Conservation (phyloP, 352 stramenopile genomes). For the Phytophthora boehmeriae region DNA sequence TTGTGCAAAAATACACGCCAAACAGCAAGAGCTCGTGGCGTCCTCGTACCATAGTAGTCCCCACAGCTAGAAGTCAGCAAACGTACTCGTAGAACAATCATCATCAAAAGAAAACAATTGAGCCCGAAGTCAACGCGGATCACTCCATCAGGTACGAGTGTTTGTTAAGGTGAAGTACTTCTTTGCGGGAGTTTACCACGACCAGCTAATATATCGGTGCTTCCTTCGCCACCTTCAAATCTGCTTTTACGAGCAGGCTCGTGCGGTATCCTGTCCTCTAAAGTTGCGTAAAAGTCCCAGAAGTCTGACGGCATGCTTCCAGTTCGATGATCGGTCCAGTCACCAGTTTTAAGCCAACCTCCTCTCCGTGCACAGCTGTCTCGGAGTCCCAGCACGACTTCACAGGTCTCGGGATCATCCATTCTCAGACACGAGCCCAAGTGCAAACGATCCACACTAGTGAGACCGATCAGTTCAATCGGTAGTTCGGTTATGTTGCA, state of each 20-base stretch:
- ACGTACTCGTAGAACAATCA: constrained; percentile 37
- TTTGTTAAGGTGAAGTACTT: constrained; percentile 2
- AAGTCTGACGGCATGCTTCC: constrained; percentile 33
- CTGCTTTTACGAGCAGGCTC: constrained; percentile 30
- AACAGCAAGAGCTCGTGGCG: constrained; percentile 67
- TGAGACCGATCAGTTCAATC: constrained; percentile 66
- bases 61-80: constrained; percentile 29
- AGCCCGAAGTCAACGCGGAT: too few relatives aligned
- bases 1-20: constrained; percentile 88
- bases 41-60: constrained; percentile 61
- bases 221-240: constrained; percentile 22
- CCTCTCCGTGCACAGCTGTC: constrained; percentile 56
- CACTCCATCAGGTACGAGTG: not conserved
- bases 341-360: constrained; percentile 66
- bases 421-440: constrained; percentile 57
- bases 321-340: constrained; percentile 22
- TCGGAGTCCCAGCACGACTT: constrained; percentile 62
- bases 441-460: constrained; percentile 57
- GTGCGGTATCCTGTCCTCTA: constrained; percentile 30
- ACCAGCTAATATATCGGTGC: constrained; percentile 19
- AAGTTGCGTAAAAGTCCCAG: constrained; percentile 24
- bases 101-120: constrained; percentile 33
- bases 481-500: constrained; percentile 56
- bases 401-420: constrained; percentile 72
- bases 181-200: constrained; percentile 11